Base-by-base conservation (phyloP, 2,329 filamentous ascomycete genomes). In the Alternaria brassicicola region DNA sequence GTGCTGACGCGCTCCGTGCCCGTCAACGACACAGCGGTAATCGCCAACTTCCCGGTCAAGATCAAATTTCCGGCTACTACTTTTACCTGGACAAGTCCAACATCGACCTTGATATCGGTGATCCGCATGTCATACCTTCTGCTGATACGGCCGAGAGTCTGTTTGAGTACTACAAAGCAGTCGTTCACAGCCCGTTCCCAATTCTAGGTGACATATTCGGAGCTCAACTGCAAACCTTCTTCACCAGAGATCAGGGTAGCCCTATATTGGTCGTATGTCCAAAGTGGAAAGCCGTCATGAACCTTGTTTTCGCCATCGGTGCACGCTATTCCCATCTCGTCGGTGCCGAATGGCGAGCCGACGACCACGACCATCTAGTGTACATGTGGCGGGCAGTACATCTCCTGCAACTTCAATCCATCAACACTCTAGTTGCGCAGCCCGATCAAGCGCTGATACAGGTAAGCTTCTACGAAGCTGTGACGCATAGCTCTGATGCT, bases 241-340 rank as follows among this genome's bases (percentile, higher is more conserved):
- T 58, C 38, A 23, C 7, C 12, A n/a, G 13, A n/a, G 19, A 57
- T 39, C 41, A 57, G 19, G 26, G 21, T n/a, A 19, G 49, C 28
- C 25, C 43, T 33, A 36, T 47, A 46, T 21, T 15, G 21, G 23
- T 26, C 7, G 54, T 51, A 21, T 77, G 75, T n/a, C 33, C 50
- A n/a, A 61, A 52, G 15, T 61, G 58, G 76, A 66, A 70, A 8
- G 73, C 71, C 10, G 68, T 74, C 15, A 49, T 79, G 52, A 78
- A 79, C 43, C 56, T 79, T 8, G 66, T 79, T 6, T 76, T 79
- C 42, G 78, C 77, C 17, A 75, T 79, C 26, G 76, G 73, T 9
- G 69, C 76, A n/a, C 67, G 71, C 46, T 72, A 74, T 57, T 70
- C 71, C 12, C 64, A 73, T 50, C 64, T 76, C 38, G 61, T 58